phyloP scores from a whole-genome alignment of 75 land plant genomes.

The Pseudotsuga menziesii region DNA sequence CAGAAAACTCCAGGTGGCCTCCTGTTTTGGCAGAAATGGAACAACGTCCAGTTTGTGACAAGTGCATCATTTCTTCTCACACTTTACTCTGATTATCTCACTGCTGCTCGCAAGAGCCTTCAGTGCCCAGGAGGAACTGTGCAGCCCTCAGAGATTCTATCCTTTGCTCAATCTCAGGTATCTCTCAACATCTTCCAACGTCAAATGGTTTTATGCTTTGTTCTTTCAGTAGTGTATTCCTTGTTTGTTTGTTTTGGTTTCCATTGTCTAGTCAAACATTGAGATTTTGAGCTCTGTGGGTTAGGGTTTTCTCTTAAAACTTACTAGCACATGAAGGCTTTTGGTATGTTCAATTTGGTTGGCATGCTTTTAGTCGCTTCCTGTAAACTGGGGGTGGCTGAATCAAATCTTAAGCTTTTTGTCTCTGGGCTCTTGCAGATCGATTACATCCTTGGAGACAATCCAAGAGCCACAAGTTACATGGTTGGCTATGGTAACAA shows the following conservation, averaged over 20 bases:
- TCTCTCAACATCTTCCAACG: neutral
- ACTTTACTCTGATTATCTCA: constrained; percentile 31
- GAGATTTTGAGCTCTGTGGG: too few relatives aligned
- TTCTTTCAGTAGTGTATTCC: too few relatives aligned
- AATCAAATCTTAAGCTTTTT: too few relatives aligned
- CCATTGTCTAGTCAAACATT: too few relatives aligned
- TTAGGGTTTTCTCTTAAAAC: too few relatives aligned
- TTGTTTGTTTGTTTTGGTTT: too few relatives aligned
- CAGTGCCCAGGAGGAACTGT: constrained; percentile 20
- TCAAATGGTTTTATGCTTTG: too few relatives aligned
- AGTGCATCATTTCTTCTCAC: constrained; percentile 40
- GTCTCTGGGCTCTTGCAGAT: constrained; percentile 28
- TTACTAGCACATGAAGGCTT: too few relatives aligned
- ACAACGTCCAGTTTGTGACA: constrained; percentile 53
- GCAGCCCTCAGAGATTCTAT: constrained; percentile 18
- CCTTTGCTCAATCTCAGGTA: constrained; percentile 34
- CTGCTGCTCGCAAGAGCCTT: constrained; percentile 19
- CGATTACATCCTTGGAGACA: constrained; percentile 92
- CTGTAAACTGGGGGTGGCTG: too few relatives aligned
- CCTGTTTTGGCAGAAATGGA: constrained; percentile 34
- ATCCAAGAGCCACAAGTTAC: constrained; percentile 92
- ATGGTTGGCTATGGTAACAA: constrained; percentile 86
- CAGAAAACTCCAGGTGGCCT: constrained; percentile 39
- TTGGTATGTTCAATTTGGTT: too few relatives aligned
- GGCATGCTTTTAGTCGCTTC: too few relatives aligned